Conservation (phyloP, 768 basidiomycete species). For the Coprinellus aureogranulatus region DNA sequence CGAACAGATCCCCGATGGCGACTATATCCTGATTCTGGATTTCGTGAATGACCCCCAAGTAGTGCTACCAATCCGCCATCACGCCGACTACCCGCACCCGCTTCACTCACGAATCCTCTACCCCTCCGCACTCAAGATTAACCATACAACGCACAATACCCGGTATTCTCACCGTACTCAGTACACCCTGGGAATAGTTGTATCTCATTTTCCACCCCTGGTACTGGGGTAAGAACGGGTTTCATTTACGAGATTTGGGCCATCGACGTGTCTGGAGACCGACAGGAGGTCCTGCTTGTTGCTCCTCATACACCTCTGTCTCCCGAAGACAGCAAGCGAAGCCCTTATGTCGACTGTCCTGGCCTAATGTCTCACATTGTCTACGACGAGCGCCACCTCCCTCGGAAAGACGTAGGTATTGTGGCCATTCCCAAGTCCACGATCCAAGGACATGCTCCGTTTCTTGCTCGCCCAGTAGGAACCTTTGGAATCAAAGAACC, state of each 20-base stretch:
- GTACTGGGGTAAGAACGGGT: background rate
- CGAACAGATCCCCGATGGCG: no score
- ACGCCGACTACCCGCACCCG: background rate
- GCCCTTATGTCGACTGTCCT: background rate
- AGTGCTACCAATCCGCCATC: background rate
- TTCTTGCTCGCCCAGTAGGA: background rate
- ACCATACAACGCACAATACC: background rate
- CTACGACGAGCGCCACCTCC: background rate
- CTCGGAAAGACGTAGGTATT: no score
- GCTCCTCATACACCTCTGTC: background rate
- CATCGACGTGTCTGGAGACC: background rate
- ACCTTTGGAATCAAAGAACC: background rate
- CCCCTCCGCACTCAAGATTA: background rate
- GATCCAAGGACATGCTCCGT: background rate
- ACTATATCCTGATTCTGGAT: no score
- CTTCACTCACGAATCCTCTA: background rate
- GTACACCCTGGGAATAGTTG: slow-evolving; percentile 14
- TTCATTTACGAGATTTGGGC: background rate
- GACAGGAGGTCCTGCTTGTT: background rate
- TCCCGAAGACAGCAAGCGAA: background rate
- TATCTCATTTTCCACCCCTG: slow-evolving; percentile 1
- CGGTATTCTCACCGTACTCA: slow-evolving; percentile 6
- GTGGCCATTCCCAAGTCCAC: background rate
- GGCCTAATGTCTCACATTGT: background rate
- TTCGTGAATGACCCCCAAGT: no score